Base-by-base conservation (phyloP, 108 stramenopile genomes). In the Fragilariopsis cylindrus region DNA sequence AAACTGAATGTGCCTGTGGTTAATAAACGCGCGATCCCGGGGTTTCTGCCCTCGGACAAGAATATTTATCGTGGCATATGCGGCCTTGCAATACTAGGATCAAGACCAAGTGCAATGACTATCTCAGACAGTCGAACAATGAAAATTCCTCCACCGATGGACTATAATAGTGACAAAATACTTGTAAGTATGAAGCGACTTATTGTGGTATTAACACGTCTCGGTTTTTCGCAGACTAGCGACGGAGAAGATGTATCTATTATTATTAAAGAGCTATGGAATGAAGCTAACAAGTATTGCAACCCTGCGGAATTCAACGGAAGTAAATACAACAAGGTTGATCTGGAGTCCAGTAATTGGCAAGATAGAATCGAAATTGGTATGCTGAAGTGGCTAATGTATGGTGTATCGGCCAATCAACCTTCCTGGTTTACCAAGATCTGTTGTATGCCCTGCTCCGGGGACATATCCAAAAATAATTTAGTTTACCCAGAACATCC, bases 11-110 rank as follows among this genome's bases (percentile, higher is more conserved):
- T 81, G 43, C 85, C 87, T 8, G 69, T 82, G 1, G 85, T 92
- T n/a, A 80, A 76, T n/a, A 87, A 89, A 66, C 75, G 93, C 55
- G 87, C 91, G 6, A 90, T 95, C 44, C 93, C 93, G 2, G 84
- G 78, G 21, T 87, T 88, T 47, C 62, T 95, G 46, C 93, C 93
- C 0, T 88, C 86, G 56, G 87, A 91, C 57, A 87, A 87, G 55
- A 83, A 76, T 50, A 87, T 95, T 18, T 92, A 85, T 54, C 67
- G 80, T 7, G 93, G 88, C 13, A 46, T 95, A 19, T 15, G 88
- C 8, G 91, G 82, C 2, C 68, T 92, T 15, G 84, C 79, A 42
- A 49, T 90, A 19, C 73, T 95, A 12, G 93, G 91, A 21, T 91
- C 91, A 15, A 48, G 71, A 15, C 93, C 93, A 5, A 69, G 82